These are phyloP conservation scores for Dactylorhiza incarnata DNA, from an alignment of 106 monocot genomes.

Conservation along the genomic window DNA sequence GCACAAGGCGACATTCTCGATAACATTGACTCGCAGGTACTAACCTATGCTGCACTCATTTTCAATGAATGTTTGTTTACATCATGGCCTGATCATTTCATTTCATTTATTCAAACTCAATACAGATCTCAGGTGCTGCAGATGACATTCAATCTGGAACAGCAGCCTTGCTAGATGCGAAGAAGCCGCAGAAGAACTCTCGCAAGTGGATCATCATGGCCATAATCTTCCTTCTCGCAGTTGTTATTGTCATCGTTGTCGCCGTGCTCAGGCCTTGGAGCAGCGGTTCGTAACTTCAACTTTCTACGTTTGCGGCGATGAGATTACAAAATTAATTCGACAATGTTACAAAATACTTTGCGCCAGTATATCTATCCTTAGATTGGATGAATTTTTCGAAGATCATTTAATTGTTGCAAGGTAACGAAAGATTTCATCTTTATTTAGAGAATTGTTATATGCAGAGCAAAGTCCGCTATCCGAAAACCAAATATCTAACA, in stretches of 20 bases:
- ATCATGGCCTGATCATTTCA: no score
- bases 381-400: no score
- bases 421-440: no score
- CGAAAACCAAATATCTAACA: no score
- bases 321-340: no score
- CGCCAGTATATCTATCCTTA: no score
- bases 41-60: background rate
- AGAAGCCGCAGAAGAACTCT: slow-evolving; percentile 3
- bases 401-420: no score
- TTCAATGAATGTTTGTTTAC: no score
- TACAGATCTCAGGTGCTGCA: background rate
- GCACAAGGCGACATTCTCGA: slow-evolving; percentile 23
- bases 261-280: background rate
- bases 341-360: no score
- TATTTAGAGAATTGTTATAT: no score
- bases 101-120: background rate
- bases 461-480: no score
- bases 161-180: background rate
- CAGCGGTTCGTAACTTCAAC: background rate
- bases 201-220: slow-evolving; percentile 2
- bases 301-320: background rate
- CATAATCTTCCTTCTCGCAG: background rate
- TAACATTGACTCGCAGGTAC: slow-evolving; percentile 10
- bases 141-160: slow-evolving; percentile 5
- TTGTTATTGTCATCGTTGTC: background rate